Evolutionary conservation across 179 eudicot species (phyloP).

Genomic region (Vitellaria paradoxa): DNA sequence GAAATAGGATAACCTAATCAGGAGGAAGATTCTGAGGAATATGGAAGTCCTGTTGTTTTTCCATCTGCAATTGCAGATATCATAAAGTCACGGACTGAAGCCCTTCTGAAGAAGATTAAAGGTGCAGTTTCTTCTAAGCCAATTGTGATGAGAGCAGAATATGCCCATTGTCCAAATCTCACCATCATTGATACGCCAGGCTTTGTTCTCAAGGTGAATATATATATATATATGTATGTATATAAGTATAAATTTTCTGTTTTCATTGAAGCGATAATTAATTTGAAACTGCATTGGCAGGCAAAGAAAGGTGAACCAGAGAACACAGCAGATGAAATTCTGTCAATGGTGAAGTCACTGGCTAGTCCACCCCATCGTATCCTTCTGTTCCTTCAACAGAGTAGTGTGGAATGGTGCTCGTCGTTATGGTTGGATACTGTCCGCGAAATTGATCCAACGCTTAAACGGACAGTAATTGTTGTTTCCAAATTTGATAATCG

Average conservation of each 20-base stretch:
- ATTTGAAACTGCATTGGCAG: constrained; percentile 34
- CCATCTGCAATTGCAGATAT: constrained; percentile 84
- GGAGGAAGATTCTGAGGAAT: constrained; percentile 97
- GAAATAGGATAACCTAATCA: constrained; percentile 24
- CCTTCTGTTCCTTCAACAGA: constrained; percentile 93
- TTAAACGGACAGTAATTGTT: constrained; percentile 75
- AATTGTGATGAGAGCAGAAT: constrained; percentile 97
- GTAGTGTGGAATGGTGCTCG: constrained; percentile 99
- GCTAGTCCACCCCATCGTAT: constrained; percentile 98
- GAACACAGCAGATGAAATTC: constrained; percentile 87
- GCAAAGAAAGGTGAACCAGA: constrained; percentile 99
- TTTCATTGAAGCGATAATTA: background rate
- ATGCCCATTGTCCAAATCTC: constrained; percentile 96
- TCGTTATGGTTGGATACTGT: constrained; percentile 94
- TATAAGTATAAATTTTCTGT: background rate
- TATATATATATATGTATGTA: background rate
- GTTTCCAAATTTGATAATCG: constrained; percentile 98
- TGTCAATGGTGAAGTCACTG: constrained; percentile 92
- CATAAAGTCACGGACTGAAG: constrained; percentile 84
- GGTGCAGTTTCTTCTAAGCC: constrained; percentile 92
- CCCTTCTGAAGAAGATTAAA: constrained; percentile 61
- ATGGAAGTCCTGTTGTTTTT: constrained; percentile 66
- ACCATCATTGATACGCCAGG: constrained; percentile 98
- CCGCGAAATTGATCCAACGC: constrained; percentile 91
- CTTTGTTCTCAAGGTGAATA: constrained; percentile 82